Conservation (phyloP, 768 basidiomycete genomes). For the Nevesoporus exiguus region DNA sequence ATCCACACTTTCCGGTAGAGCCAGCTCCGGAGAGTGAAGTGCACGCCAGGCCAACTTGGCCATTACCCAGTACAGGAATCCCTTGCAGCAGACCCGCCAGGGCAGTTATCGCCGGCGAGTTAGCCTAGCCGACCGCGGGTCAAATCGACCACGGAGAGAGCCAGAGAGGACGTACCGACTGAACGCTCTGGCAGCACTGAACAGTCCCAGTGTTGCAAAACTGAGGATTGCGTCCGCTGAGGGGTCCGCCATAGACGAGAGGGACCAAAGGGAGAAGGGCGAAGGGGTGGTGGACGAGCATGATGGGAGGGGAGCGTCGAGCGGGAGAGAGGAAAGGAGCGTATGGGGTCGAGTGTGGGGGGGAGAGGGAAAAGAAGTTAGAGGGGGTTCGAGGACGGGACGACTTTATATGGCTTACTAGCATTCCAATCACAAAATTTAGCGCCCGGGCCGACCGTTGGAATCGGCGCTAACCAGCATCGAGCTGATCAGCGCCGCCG, state of each 20-base stretch:
- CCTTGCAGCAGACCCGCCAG: constrained; percentile 5
- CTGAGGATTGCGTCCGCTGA: constrained; percentile 22
- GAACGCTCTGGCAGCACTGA: constrained; percentile 21
- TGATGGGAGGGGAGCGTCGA: constrained; percentile 6
- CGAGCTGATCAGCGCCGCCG: not conserved
- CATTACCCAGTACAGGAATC: not conserved
- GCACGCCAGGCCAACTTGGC: constrained; percentile 20
- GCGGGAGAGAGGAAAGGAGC: constrained; percentile 20
- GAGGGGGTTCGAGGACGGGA: not conserved
- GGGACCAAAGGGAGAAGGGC: constrained; percentile 18
- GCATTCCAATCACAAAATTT: not conserved
- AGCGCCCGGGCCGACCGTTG: constrained; percentile 7
- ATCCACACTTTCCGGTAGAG: constrained; percentile 14
- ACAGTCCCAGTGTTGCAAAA: constrained; percentile 17
- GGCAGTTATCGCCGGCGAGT: not conserved
- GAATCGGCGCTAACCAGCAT: not conserved
- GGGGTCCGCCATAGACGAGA: constrained; percentile 18
- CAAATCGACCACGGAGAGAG: not conserved
- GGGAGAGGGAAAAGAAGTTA: constrained; percentile 4
- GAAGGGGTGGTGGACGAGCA: constrained; percentile 15
- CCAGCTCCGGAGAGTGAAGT: constrained; percentile 24
- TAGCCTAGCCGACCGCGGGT: constrained; percentile 10
- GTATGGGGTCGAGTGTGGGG: constrained; percentile 16
- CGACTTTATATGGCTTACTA: constrained; percentile 19
- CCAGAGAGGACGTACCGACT: constrained; percentile 15